Evolutionary conservation across 805 yeast genomes (phyloP), one percentile per base, ranked within the genome.

Genomic region (Monosporozyma solicola): DNA sequence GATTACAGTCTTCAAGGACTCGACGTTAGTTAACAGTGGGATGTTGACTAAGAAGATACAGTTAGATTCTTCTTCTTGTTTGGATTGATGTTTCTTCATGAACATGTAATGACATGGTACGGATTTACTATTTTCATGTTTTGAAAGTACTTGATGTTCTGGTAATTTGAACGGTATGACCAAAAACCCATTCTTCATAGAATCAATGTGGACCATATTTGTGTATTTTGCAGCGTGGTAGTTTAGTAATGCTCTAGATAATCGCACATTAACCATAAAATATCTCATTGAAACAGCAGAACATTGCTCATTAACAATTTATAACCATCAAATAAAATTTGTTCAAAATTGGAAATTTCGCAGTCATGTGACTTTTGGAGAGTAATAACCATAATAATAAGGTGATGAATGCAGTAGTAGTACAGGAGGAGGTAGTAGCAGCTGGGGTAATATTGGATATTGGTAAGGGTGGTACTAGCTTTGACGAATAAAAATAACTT

Each of bases 11-110:
- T 80, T 84, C 48, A 89, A 63, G 37, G 72, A 72, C 45, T 75
- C 73, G 15, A 79, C 61, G 25, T 76, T 74, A 6, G 89, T 75
- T 53, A 78, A 76, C 24, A 84, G 70, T 1, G 97, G 97, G 43
- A 89, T 70, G 64, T 91, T 90, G 54, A 85, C 80, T 5, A 85
- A 65, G 69, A 91, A 91, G n/a, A 91, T 67, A 31, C 86, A 73
- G 50, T 78, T 77, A 22, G 75, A 67, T 35, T 77, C 76, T 2
- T 72, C 68, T 35, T 72, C 73, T 50, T 72, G 72, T 44, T 68
- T 63, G 46, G 75, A 69, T 25, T 77, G 70, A 63, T 87, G 95
- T 61, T 83, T 86, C 67, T 85, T 85, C 59, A 79, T 69, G 61
- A 75, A 86, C 58, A 85, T 69, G 61, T 79, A 84, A 64, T 87